Evolutionary conservation across 1,139 yeast species (phyloP), one percentile per base, ranked within the genome.

Genomic region (Suhomyces panamericanus): DNA sequence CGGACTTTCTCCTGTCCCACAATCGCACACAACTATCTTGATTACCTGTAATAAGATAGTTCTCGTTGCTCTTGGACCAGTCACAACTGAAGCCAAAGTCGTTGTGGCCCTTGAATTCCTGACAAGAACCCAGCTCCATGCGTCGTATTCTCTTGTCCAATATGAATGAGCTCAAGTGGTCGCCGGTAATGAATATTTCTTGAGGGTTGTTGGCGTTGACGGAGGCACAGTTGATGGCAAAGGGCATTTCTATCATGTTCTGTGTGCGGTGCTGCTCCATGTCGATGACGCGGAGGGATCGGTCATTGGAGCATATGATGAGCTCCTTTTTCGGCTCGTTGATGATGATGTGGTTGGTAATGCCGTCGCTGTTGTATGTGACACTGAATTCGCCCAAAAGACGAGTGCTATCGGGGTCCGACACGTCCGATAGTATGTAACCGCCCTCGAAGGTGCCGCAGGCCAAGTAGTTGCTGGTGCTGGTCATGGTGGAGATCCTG

Each of bases 21-120:
- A 81, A 51, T 41, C 79, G 64, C 11, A 81, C 75, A 9, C 83
- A 73, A 3, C 83, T 76, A 57, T 82, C 87, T 58, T 82, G 87
- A 53, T 77, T 79, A 3, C 87, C 87, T 0, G 85, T 75, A 9
- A 80, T 72, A 14, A 81, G 51, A 5, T 68, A 53, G 39, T 75
- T 62, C 24, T 74, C 78, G 49, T 74, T 65, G 3, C 50, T 46
- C 2, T 68, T 65, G 6, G 72, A 67, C 87, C 87, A 82, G 49
- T 81, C 86, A 57, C 85, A 81, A 39, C 83, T 71, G 54, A 81
- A 82, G 4, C 83, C 78, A 55, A 60, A 80, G 55, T 81, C 87
- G 39, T 62, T 59, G 57, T 81, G 87, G 3, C 83, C 84, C 16
- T 46, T 46, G 31, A 75, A 59, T 26, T 53, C 47, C 24, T 50